These are phyloP conservation scores for Ilex paraguariensis DNA, from an alignment of 305 asterid genomes.

Conservation along the genomic window DNA sequence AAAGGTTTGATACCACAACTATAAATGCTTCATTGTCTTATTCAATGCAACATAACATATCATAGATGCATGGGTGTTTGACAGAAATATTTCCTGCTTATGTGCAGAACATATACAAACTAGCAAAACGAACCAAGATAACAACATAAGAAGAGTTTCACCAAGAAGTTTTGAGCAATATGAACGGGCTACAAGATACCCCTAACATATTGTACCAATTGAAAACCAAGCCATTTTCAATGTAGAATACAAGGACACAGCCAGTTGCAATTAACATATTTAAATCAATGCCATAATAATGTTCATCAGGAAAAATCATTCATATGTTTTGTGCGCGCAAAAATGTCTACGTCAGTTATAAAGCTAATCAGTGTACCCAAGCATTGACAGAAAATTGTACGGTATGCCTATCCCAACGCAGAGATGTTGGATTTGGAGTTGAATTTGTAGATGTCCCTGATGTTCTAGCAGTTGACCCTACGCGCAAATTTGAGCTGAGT, in stretches of 20 bases:
- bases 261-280: background rate
- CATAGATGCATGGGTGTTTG: no score
- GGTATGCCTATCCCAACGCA: constrained; percentile 75
- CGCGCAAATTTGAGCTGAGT: background rate
- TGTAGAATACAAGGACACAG: background rate
- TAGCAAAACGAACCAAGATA: no score
- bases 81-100: no score
- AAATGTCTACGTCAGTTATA: background rate
- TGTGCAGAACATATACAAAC: no score
- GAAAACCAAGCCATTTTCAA: no score
- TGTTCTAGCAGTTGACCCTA: constrained; percentile 74
- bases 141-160: no score
- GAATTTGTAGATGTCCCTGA: constrained; percentile 55
- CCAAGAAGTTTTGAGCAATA: no score
- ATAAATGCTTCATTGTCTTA: background rate
- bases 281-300: no score
- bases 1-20: background rate
- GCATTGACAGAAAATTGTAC: constrained; percentile 90
- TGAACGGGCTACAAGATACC: no score
- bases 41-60: no score
- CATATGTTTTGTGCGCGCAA: background rate
- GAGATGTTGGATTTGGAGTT: constrained; percentile 52
- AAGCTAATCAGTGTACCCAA: constrained; percentile 64
- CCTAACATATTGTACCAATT: no score
- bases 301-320: constrained; percentile 1